Base-by-base conservation (phyloP, 192 early-diverging fungal genomes). In the Kickxella alabastrina region DNA sequence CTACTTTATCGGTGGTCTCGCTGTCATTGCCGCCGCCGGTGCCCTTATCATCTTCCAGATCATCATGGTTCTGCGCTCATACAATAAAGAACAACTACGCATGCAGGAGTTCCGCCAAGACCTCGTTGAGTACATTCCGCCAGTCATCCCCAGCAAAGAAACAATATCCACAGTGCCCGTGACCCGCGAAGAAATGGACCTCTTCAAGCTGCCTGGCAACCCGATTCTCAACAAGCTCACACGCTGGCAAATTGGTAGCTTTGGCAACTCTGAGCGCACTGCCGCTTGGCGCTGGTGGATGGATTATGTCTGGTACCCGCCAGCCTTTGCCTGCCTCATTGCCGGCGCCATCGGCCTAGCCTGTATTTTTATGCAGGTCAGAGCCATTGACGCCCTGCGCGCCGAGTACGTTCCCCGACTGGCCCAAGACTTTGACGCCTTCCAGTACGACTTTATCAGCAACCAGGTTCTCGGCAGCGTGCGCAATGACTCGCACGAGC, bases 261-360 rank as follows among this genome's bases (percentile, higher is more conserved):
- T 43, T 14, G 62, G 62, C 40, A 49, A 65, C 34, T 42, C 31
- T 17, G 57, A 65, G 24, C 29, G 42, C 21, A 41, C 59, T n/a
- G 43, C 57, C 22, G 59, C 59, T 8, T 73, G 63, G 64, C 75
- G 75, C 49, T 78, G 75, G 75, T 78, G 44, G 47, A 17, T 62
- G 9, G 51, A 78, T 41, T 78, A 78, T 24, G 43, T 71, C 17
- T 41, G 46, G 34, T 65, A 71, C 37, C 51, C 68, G 10, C 75
- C 75, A 3, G 64, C 68, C 22, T 45, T 78, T 15, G 75, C 68
- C 2, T 78, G 75, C 45, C 57, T 78, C 18, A n/a, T 54, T 3
- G 63, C 68, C 21, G 75, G 75, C 7, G 26, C 49, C 17, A 15
- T 78, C 23, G 75, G 75, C 1, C 21, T 78, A 1, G 22, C 53